phyloP scores from a whole-genome alignment of 2,329 filamentous ascomycete species.

The Neofusicoccum ribis region DNA sequence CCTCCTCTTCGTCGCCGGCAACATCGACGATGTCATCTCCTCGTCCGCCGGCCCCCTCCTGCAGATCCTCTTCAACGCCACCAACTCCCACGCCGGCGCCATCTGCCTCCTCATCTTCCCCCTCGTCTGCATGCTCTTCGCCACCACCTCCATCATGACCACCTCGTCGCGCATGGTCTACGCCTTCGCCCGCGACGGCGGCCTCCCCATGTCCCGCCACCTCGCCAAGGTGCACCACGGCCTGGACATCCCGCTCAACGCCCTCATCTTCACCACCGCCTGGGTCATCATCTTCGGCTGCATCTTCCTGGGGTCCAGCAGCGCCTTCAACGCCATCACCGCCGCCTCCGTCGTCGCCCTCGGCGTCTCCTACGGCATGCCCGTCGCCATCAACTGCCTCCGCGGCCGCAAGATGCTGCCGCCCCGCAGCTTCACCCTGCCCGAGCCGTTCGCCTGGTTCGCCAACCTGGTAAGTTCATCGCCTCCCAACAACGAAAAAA shows the following conservation, averaged over 20 bases:
- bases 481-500: not conserved
- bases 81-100: constrained; percentile 60
- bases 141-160: constrained; percentile 64
- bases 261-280: constrained; percentile 60
- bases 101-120: constrained; percentile 68
- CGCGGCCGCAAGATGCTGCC: constrained; percentile 67
- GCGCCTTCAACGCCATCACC: constrained; percentile 71
- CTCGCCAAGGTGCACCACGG: constrained; percentile 63
- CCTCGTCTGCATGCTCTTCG: constrained; percentile 64
- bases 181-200: constrained; percentile 67
- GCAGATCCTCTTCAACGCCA: constrained; percentile 64
- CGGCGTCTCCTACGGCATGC: constrained; percentile 72
- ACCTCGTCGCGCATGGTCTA: constrained; percentile 67
- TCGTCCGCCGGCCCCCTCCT: constrained; percentile 60
- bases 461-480: constrained; percentile 46
- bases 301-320: constrained; percentile 67
- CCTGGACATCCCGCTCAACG: constrained; percentile 66
- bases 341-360: constrained; percentile 71
- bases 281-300: constrained; percentile 68
- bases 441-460: constrained; percentile 58
- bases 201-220: constrained; percentile 61
- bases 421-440: constrained; percentile 57
- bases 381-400: constrained; percentile 67
- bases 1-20: constrained; percentile 63
- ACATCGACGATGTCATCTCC: constrained; percentile 57